Evolutionary conservation across 768 basidiomycete species (phyloP).

Genomic region (Rhodotorula sphaerocarpa): DNA sequence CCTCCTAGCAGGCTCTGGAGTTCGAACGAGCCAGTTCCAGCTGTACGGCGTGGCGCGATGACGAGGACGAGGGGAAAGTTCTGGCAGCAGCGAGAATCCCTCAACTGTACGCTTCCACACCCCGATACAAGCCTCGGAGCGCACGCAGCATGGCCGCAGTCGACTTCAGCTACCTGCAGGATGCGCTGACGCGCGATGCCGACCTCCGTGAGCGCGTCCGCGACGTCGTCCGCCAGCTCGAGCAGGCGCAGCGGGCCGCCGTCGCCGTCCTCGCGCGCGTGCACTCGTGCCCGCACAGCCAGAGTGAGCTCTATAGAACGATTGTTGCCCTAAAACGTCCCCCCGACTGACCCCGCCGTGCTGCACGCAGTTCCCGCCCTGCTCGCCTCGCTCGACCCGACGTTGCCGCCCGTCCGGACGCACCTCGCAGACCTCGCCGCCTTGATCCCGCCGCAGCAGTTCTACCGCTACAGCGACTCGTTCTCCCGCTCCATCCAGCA

Average conservation of each 20-base stretch:
- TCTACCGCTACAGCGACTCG: conserved; percentile 41
- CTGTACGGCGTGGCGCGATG: too few relatives aligned
- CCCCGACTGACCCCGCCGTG: background rate
- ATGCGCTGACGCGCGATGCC: conserved; percentile 19
- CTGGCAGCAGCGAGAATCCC: too few relatives aligned
- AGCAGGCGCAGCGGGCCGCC: conserved; percentile 25
- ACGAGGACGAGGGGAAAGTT: too few relatives aligned
- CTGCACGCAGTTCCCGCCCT: conserved; percentile 17
- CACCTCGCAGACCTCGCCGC: conserved; percentile 34
- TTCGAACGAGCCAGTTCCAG: too few relatives aligned
- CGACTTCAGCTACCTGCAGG: conserved; percentile 18
- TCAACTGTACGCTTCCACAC: too few relatives aligned
- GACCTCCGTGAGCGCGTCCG: conserved; percentile 33
- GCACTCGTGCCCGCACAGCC: background rate
- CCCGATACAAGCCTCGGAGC: too few relatives aligned
- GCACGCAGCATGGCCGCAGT: conserved; percentile 9
- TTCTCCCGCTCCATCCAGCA: conserved; percentile 30
- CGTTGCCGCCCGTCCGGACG: conserved; percentile 10
- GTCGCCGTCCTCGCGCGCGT: conserved; percentile 21
- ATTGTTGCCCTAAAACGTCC: rapidly evolving
- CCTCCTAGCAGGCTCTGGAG: too few relatives aligned
- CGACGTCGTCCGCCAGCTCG: conserved; percentile 28
- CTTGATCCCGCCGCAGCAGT: conserved; percentile 43
- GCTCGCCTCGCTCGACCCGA: conserved; percentile 31
- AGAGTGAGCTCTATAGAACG: background rate